These are phyloP conservation scores for Hippophae rhamnoides DNA, from an alignment of 306 rosid species.

Conservation along the genomic window DNA sequence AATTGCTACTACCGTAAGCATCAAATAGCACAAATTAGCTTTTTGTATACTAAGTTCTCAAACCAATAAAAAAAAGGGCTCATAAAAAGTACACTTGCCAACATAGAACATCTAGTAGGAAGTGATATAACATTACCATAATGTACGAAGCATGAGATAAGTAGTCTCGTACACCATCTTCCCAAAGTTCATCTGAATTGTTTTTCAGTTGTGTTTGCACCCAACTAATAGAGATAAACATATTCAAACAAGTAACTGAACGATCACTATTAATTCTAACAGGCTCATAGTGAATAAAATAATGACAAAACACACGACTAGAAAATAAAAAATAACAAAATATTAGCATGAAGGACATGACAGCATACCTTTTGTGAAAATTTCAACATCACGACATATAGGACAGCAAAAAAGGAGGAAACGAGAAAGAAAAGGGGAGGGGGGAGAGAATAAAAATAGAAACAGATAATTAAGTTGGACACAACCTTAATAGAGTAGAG, in stretches of 20 bases:
- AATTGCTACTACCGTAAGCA: background rate
- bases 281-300: background rate
- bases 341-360: no score
- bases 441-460: no score
- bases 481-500: no score
- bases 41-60: background rate
- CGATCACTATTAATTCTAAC: background rate
- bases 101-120: slow-evolving; percentile 1
- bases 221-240: slow-evolving; percentile 55
- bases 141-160: slow-evolving; percentile 71
- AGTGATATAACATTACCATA: slow-evolving; percentile 45
- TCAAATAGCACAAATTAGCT: background rate
- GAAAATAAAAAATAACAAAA: no score
- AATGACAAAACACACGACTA: no score
- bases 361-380: no score
- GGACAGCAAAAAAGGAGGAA: no score
- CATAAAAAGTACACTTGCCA: background rate
- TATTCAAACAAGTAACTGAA: slow-evolving; percentile 6
- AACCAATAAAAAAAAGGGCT: background rate
- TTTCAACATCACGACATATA: no score
- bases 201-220: slow-evolving; percentile 75
- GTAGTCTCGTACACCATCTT: slow-evolving; percentile 86
- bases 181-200: slow-evolving; percentile 99
- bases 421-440: no score
- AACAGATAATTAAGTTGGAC: no score